Evolutionary conservation across 73 alveolate species (phyloP).

Genomic region (Durusdinium trenchii): DNA sequence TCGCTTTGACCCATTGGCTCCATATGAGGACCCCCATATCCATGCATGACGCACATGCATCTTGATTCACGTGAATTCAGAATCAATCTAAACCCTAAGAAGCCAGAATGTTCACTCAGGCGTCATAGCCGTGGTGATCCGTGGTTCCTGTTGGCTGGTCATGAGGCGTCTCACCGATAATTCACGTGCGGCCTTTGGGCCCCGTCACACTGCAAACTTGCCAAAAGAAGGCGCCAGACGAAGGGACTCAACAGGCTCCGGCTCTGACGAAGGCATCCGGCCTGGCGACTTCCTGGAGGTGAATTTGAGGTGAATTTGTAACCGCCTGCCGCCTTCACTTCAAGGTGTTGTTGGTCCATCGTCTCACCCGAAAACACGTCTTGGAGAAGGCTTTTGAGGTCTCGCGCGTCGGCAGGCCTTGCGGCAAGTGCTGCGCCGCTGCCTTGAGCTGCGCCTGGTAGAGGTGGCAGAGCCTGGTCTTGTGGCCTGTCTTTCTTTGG

Average conservation of each 20-base stretch:
- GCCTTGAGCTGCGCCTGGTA: conserved; percentile 36
- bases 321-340: background rate
- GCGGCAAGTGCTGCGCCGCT: conserved; percentile 57
- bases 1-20: too few relatives aligned
- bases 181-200: conserved; percentile 1
- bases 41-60: too few relatives aligned
- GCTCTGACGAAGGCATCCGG: too few relatives aligned
- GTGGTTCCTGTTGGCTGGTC: conserved; percentile 66
- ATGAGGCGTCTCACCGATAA: conserved; percentile 66
- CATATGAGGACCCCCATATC: too few relatives aligned
- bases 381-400: background rate
- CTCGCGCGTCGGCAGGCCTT: background rate
- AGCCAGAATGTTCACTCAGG: too few relatives aligned
- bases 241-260: too few relatives aligned
- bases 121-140: too few relatives aligned
- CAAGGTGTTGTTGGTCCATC: background rate
- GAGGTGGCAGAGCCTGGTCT: conserved; percentile 58
- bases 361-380: background rate
- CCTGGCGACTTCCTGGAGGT: background rate
- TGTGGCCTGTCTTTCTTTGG: background rate
- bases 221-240: background rate
- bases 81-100: too few relatives aligned
- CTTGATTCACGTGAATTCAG: too few relatives aligned
- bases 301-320: background rate
- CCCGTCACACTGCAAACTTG: background rate